A percentile compares a stretch with the other conserved stretches of the same genome.
phyloP scores from a whole-genome alignment of 202 grass and related monocot genomes.

The Zoysia matrella region DNA sequence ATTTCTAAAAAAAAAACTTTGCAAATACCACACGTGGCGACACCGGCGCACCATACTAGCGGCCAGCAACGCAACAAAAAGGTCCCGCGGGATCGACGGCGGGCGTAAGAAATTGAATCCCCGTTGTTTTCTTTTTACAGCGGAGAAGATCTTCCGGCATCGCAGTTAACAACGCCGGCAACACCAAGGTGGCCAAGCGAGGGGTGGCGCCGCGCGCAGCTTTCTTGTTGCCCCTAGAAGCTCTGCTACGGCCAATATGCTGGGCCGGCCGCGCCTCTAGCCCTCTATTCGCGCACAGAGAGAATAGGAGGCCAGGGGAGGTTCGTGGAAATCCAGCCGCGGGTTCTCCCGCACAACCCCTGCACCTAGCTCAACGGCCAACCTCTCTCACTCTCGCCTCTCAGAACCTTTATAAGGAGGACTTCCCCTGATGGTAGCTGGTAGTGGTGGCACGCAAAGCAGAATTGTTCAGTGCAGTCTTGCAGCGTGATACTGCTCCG shows the following conservation, averaged over 20 bases:
- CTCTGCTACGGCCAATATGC: slow-evolving; percentile 13
- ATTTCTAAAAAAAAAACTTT: too few relatives aligned
- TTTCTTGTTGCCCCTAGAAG: slow-evolving; percentile 50
- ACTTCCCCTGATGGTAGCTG: not conserved
- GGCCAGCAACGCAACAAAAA: not conserved
- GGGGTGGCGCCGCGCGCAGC: not conserved
- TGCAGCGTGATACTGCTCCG: not conserved
- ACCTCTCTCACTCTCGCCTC: too few relatives aligned
- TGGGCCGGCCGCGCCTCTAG: too few relatives aligned
- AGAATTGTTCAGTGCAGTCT: slow-evolving; percentile 17
- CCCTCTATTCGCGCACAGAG: too few relatives aligned
- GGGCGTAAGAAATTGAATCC: slow-evolving; percentile 1
- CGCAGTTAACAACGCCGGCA: slow-evolving; percentile 18
- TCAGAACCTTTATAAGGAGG: slow-evolving; percentile 20
- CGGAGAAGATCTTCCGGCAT: not conserved
- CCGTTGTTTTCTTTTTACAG: not conserved
- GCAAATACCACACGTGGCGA: slow-evolving; percentile 34
- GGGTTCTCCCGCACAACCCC: too few relatives aligned
- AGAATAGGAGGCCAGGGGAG: too few relatives aligned
- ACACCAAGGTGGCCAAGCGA: too few relatives aligned
- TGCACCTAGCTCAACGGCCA: too few relatives aligned
- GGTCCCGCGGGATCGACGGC: not conserved
- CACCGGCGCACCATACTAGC: slow-evolving; percentile 22
- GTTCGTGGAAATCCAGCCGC: too few relatives aligned
- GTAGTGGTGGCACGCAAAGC: not conserved